Evolutionary conservation across 106 monocot species (phyloP), one percentile per base, ranked within the genome.

Genomic region (Acorus calamus): DNA sequence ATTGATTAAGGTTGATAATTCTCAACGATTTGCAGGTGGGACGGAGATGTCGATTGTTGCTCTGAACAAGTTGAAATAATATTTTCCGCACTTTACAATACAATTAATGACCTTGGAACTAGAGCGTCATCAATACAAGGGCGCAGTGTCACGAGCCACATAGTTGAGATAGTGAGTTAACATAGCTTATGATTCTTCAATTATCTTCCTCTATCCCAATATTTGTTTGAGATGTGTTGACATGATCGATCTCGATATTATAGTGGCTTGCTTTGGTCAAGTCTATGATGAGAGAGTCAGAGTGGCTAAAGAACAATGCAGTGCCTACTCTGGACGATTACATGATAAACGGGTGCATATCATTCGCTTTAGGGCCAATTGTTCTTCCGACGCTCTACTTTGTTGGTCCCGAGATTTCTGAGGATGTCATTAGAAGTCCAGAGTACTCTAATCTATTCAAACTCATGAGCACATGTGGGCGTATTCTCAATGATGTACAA

Each of bases 361-460:
- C 96, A 13, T 79, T 92, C 73, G 85, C 96, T 51, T 63, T 98
- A 50, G 96, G 85, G 6, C 87, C 91, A 41, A 83, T 98, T 48
- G 76, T 98, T 56, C 73, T 91, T 44, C 96, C 88, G 9, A 65
- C 88, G 7, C 55, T 88, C n/a, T 98, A 91, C 72, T 84, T 98
- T 50, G 76, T 85, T 50, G 87, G 85, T 2, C 83, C 88, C 8
- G 50, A 81, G 74, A 69, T 92, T 63, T 72, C 83, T 10, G 76
- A 73, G 51, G 66, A 81, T 69, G 68, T 65, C 7, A 56, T 81
- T 43, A 64, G 49, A 60, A 57, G 65, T 63, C 62, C 77, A 52
- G 98, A 92, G 49, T 92, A 77, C 57, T 49, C 71, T 44, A 55
- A 75, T 14, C 68, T 98, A 44, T 88, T 60, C 64, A 79, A 66